Evolutionary conservation across 2,329 filamentous ascomycete species (phyloP).

Genomic region (Xylariales sp.): DNA sequence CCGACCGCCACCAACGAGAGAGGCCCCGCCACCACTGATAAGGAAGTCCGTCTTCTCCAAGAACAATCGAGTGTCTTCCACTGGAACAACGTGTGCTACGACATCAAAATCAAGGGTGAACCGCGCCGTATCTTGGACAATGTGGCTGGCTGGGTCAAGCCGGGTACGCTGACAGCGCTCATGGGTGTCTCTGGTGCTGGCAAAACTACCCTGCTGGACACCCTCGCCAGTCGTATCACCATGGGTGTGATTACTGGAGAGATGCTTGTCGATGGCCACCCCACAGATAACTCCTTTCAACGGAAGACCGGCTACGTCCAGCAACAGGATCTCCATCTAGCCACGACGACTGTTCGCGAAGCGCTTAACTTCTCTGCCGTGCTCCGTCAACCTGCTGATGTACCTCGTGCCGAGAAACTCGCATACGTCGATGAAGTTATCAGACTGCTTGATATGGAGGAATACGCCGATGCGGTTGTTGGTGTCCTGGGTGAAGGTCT

Average conservation of each 20-base stretch:
- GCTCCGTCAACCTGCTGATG: conserved; percentile 73
- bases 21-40: conserved; percentile 29
- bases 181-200: conserved; percentile 89
- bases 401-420: conserved; percentile 72
- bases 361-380: conserved; percentile 81
- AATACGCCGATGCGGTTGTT: conserved; percentile 85
- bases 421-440: conserved; percentile 89
- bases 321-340: conserved; percentile 82
- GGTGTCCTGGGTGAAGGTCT: conserved; percentile 86
- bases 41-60: conserved; percentile 33
- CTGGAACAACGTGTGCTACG: conserved; percentile 75
- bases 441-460: conserved; percentile 82
- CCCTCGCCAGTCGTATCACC: conserved; percentile 73
- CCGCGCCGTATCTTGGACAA: conserved; percentile 71
- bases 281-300: conserved; percentile 75
- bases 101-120: conserved; percentile 70
- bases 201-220: conserved; percentile 83
- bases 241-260: conserved; percentile 83
- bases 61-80: conserved; percentile 73
- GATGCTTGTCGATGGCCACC: conserved; percentile 61
- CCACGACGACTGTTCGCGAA: conserved; percentile 81
- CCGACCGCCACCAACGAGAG: conserved; percentile 36
- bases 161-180: conserved; percentile 78
- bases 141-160: conserved; percentile 88
- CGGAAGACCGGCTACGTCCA: conserved; percentile 87